These are phyloP conservation scores for Microbotryum intermedium DNA, from an alignment of 1,284 basidiomycete species.

Conservation along the genomic window DNA sequence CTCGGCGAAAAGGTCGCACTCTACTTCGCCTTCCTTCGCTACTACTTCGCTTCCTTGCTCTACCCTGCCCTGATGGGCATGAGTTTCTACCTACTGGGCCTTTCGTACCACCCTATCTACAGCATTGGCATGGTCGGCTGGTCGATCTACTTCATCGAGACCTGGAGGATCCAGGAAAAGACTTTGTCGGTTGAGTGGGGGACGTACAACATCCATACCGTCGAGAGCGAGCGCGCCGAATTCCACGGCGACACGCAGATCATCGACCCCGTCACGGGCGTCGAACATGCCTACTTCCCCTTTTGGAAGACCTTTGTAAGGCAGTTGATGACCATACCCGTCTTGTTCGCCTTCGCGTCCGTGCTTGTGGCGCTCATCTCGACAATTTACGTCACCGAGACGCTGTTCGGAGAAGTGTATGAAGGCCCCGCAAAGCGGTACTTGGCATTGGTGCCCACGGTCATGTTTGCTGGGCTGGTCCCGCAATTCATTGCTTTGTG, in stretches of 20 bases:
- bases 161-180: slow-evolving; percentile 76
- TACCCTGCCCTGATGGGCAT: slow-evolving; percentile 37
- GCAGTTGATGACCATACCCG: slow-evolving; percentile 58
- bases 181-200: slow-evolving; percentile 71
- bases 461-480: slow-evolving; percentile 71
- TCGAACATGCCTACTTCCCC: slow-evolving; percentile 8
- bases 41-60: slow-evolving; percentile 50
- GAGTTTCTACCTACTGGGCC: slow-evolving; percentile 48
- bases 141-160: slow-evolving; percentile 76
- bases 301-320: slow-evolving; percentile 13
- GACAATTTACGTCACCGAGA: slow-evolving; percentile 40
- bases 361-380: slow-evolving; percentile 50
- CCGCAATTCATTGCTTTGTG: slow-evolving; percentile 62
- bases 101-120: slow-evolving; percentile 64
- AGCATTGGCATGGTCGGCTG: slow-evolving; percentile 66
- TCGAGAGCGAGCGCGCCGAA: slow-evolving; percentile 64
- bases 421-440: slow-evolving; percentile 72
- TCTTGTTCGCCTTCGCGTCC: slow-evolving; percentile 65
- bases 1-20: slow-evolving; percentile 82
- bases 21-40: slow-evolving; percentile 79
- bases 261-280: slow-evolving; percentile 29
- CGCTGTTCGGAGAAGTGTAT: slow-evolving; percentile 51
- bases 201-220: slow-evolving; percentile 62
- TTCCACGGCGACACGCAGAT: slow-evolving; percentile 42
- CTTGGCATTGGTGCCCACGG: slow-evolving; percentile 69